Conservation (phyloP, 768 basidiomycete genomes). For the Symmetrospora coprosmae region DNA sequence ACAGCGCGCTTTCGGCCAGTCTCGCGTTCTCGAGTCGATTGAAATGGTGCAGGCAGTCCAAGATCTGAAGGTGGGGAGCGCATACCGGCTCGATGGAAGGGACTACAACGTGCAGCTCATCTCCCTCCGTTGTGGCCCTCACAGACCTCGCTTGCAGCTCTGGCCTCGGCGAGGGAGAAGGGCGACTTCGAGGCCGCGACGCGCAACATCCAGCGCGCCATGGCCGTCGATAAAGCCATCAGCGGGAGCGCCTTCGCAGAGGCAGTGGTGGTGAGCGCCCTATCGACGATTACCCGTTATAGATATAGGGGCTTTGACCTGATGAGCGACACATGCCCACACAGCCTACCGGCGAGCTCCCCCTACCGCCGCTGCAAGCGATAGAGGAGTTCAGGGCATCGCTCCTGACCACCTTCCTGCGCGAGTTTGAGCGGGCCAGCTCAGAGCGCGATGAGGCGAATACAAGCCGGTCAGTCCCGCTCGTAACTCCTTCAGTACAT, state of each 20-base stretch:
- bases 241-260: conserved; percentile 74
- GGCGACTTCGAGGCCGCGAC: conserved; percentile 95
- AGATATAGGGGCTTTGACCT: neutral
- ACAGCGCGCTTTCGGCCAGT: too few species aligned
- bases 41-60: conserved; percentile 85
- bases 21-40: conserved; percentile 60
- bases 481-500: neutral
- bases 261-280: conserved; percentile 54
- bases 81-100: too few species aligned
- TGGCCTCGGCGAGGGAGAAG: conserved; percentile 52
- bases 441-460: conserved; percentile 48
- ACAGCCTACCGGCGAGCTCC: conserved; percentile 80
- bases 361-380: conserved; percentile 69
- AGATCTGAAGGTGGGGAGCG: conserved; percentile 65
- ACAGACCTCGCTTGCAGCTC: conserved; percentile 52
- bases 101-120: too few species aligned
- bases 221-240: conserved; percentile 64
- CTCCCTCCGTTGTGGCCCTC: too few species aligned
- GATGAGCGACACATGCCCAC: too few species aligned
- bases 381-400: conserved; percentile 58
- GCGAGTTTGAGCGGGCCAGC: conserved; percentile 71
- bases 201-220: conserved; percentile 75
- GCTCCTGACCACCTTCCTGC: conserved; percentile 60
- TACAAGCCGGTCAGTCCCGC: conserved; percentile 7
- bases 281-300: conserved; percentile 7